Evolutionary conservation across 129 eudicot species (phyloP), one percentile per base, ranked within the genome.

Genomic region (Artemisia tridentata): DNA sequence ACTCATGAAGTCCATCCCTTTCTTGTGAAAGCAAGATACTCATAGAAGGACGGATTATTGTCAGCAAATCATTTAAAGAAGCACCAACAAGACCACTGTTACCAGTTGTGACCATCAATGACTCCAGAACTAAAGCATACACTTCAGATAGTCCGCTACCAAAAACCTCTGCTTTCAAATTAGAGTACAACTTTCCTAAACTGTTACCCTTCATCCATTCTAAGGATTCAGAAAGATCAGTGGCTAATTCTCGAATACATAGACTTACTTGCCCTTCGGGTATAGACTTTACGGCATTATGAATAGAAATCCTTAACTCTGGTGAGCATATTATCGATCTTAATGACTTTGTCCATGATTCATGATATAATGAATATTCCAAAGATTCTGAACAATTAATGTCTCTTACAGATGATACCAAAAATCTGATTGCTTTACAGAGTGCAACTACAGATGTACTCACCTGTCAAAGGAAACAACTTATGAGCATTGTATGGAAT

Each of bases 241-340:
- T 54, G 7, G 71, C 74, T 67, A 95, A 77, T 19, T 72, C 78
- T 51, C 80, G 80, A 68, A 95, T 74, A 65, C 82, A 80, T 47
- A 81, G 88, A 78, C 86, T 80, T 48, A 77, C 93, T 79, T 95
- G 97, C 67, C 99, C 99, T 81, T 86, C 99, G 0, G 97, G 99
- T 64, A 95, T 85, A 53, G 87, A 73, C 71, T 80, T 85, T n/a
- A 88, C 61, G 20, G 97, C 97, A 72, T 82, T 79, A 72, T 80
- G 79, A 75, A 90, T 74, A 17, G 96, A 84, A 75, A 72, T 76
- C 76, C 88, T 82, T 31, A 95, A 95, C 63, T 86, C 85, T 46
- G 67, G 85, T 56, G 97, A 90, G 83, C 89, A 85, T 53, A 90
- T 68, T 60, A 95, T 27, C 71, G 54, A 21, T 70, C 84, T 72